These are phyloP conservation scores for Phialophora verrucosa DNA, from an alignment of 2,329 filamentous ascomycete species.

Conservation along the genomic window DNA sequence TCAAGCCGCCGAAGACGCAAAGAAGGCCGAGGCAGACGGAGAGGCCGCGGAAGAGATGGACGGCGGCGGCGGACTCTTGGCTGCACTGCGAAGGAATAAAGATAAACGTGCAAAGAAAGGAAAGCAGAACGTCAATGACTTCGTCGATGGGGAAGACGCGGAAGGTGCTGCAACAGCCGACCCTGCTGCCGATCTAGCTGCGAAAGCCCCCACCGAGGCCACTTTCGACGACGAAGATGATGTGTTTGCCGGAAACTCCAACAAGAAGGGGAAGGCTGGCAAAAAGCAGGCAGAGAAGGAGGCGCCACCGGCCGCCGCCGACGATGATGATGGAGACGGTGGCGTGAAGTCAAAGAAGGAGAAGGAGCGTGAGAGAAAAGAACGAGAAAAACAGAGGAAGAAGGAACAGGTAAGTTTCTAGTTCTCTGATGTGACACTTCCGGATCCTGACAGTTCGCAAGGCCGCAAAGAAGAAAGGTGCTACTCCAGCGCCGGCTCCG, in stretches of 20 bases:
- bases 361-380: constrained; percentile 98
- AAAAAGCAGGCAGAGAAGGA: constrained; percentile 55
- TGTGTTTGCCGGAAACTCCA: constrained; percentile 78
- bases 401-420: constrained; percentile 80
- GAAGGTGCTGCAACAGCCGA: constrained; percentile 50
- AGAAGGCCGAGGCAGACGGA: constrained; percentile 53
- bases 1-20: constrained; percentile 53
- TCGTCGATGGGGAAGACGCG: constrained; percentile 71
- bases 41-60: constrained; percentile 59
- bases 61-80: constrained; percentile 73
- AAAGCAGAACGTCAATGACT: constrained; percentile 72
- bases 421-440: constrained; percentile 6
- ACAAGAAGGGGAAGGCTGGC: constrained; percentile 67
- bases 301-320: constrained; percentile 49
- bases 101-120: constrained; percentile 92
- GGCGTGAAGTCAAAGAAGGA: constrained; percentile 93
- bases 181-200: constrained; percentile 54
- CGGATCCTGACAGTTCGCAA: constrained; percentile 43
- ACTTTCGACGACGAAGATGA: constrained; percentile 82
- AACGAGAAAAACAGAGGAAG: constrained; percentile 97
- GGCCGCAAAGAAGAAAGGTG: constrained; percentile 83
- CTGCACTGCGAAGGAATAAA: constrained; percentile 79
- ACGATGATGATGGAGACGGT: constrained; percentile 60
- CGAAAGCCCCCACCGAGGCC: constrained; percentile 80
- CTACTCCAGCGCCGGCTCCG: constrained; percentile 54